Conservation (phyloP, 163 green algal genomes). For the Scenedesmus sp. region DNA sequence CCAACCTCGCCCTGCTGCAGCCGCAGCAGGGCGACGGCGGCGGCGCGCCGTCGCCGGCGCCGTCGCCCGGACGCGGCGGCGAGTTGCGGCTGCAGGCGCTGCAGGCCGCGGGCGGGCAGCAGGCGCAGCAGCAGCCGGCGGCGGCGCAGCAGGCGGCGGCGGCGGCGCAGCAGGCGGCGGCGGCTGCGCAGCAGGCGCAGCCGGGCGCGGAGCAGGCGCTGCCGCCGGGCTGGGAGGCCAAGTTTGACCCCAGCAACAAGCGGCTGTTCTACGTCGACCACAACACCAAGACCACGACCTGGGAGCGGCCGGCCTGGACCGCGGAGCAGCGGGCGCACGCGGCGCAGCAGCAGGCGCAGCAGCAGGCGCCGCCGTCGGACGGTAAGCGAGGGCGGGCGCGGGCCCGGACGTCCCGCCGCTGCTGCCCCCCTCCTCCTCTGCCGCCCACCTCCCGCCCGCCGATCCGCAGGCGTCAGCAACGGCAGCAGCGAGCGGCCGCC, state of each 20-base stretch:
- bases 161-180: background rate
- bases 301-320: slow-evolving; percentile 40
- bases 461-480: slow-evolving; percentile 2
- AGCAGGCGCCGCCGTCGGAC: slow-evolving; percentile 9
- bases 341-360: background rate
- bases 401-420: no score
- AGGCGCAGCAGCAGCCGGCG: slow-evolving; percentile 1
- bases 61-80: no score
- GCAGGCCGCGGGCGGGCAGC: no score
- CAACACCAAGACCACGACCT: slow-evolving; percentile 73
- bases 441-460: background rate
- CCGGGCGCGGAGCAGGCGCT: slow-evolving; percentile 41
- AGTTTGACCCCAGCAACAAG: slow-evolving; percentile 73
- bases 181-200: background rate
- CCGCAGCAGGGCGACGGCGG: background rate
- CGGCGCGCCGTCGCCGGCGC: no score
- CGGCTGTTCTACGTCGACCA: slow-evolving; percentile 97
- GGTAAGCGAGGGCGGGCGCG: no score
- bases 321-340: slow-evolving; percentile 2
- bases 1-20: slow-evolving; percentile 18
- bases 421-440: background rate
- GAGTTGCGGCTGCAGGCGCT: background rate
- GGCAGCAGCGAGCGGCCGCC: slow-evolving; percentile 13
- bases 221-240: slow-evolving; percentile 89
- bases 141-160: background rate